Base-by-base conservation (phyloP, 257 asterid genomes). In the Nicotiana tabacum region DNA sequence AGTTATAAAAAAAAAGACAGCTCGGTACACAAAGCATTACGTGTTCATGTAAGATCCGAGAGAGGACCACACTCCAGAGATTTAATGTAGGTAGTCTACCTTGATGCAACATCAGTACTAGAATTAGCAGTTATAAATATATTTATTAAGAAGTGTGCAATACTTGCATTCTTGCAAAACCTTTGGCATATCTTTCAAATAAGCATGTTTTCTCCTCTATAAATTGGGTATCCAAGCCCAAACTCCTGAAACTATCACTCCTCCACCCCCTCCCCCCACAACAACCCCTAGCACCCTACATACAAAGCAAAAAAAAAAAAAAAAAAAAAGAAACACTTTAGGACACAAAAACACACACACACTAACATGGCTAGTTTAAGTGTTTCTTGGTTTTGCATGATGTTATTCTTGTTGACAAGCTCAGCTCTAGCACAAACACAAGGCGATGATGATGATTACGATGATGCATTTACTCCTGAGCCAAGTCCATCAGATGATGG, bases 61-160 rank as follows among this genome's bases (percentile, higher is more conserved):
- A 0, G 0, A 43, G 12, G 12, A 0, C 1, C 3, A 1, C 12
- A 2, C 12, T 21, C 2, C 0, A 4, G 10, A 1, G 7, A 7
- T 62, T 1, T 27, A 43, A 43, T 9, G 3, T 8, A 43, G 1
- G 0, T 9, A 9, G 51, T 3, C 11, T 43, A 43, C 51, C 51
- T 0, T 43, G 10, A 9, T 9, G 0, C 0, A 43, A 29, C 2
- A 7, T 29, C 1, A 1, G 0, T 43, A 2, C 3, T 43, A 21
- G 3, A 43, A 8, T 43, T 43, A 43, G 9, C 12, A 9, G 3
- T 43, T 43, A 43, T 10, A 27, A 24, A 62, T 27, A 5, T 27
- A 15, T 62, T 24, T 62, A 5, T 24, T 12, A 10, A 21, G 37
- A 27, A 62, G 15, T 10, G 30, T 24, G 18, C 17, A 4, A 27